Conservation (phyloP, 2,329 filamentous ascomycete species). For the Catunica adiposa region DNA sequence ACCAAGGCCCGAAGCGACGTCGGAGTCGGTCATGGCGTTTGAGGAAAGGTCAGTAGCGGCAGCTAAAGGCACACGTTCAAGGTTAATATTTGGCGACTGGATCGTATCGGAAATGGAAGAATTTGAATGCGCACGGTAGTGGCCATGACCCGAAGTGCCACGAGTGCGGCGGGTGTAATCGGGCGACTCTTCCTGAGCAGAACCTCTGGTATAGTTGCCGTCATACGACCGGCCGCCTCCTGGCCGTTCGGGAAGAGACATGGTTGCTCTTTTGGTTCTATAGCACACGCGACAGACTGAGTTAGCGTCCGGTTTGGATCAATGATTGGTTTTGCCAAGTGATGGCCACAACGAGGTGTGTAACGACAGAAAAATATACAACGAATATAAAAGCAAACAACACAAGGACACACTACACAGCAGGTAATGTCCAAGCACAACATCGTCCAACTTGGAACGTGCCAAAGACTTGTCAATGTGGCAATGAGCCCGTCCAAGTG, state of each 20-base stretch:
- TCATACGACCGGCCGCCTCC: conserved; percentile 45
- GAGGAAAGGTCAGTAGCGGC: conserved; percentile 21
- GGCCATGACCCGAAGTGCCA: conserved; percentile 25
- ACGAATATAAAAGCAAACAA: not conserved
- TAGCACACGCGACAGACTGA: not conserved
- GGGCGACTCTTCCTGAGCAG: conserved; percentile 45
- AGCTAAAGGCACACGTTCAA: conserved; percentile 41
- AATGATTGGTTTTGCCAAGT: not conserved
- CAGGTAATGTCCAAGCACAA: not conserved
- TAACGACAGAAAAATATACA: not conserved
- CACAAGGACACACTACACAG: not conserved
- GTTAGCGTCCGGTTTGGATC: conserved; percentile 2
- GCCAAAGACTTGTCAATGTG: no score
- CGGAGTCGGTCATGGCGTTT: conserved; percentile 14
- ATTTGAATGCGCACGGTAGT: conserved; percentile 40
- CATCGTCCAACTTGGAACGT: not conserved
- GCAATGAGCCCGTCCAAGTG: no score
- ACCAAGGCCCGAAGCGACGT: conserved; percentile 24
- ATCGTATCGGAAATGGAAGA: conserved; percentile 44
- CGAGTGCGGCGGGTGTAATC: conserved; percentile 51
- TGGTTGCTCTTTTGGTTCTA: conserved; percentile 21
- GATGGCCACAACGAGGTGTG: not conserved
- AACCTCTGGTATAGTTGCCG: conserved; percentile 51
- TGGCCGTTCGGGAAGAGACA: conserved; percentile 50
- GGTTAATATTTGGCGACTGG: conserved; percentile 35